These are phyloP conservation scores for Trametes cubensis DNA, from an alignment of 768 basidiomycete species.

Conservation along the genomic window DNA sequence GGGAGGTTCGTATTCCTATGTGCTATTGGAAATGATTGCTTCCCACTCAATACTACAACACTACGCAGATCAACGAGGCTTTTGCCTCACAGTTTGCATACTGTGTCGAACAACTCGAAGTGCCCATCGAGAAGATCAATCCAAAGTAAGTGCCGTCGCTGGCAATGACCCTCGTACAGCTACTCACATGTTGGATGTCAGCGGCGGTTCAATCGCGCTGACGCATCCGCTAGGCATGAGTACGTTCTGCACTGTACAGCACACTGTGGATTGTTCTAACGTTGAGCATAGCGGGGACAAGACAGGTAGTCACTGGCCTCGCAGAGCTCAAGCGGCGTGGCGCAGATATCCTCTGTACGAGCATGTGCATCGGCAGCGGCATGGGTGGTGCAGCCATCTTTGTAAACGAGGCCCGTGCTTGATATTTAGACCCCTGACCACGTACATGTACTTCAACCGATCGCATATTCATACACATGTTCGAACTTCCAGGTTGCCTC, in stretches of 20 bases:
- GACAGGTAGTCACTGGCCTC: conserved; percentile 88
- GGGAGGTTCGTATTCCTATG: conserved; percentile 53
- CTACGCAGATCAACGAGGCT: conserved; percentile 77
- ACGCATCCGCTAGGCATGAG: conserved; percentile 87
- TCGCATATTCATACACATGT: background rate
- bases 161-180: background rate
- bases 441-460: background rate
- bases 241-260: conserved; percentile 37
- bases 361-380: conserved; percentile 82
- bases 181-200: conserved; percentile 32
- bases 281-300: conserved; percentile 63
- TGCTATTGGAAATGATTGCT: background rate
- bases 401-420: conserved; percentile 57
- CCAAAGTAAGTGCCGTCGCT: conserved; percentile 58
- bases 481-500: too few relatives aligned
- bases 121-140: conserved; percentile 83
- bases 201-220: conserved; percentile 84
- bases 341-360: conserved; percentile 75
- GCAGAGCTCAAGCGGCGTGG: conserved; percentile 74
- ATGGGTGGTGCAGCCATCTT: conserved; percentile 88
- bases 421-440: background rate
- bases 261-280: background rate
- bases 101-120: conserved; percentile 77
- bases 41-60: conserved; percentile 5
- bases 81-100: conserved; percentile 95